A percentile compares a stretch with the other conserved stretches of the same genome.
phyloP scores from a whole-genome alignment of 306 rosid genomes.

The Pueraria montana region DNA sequence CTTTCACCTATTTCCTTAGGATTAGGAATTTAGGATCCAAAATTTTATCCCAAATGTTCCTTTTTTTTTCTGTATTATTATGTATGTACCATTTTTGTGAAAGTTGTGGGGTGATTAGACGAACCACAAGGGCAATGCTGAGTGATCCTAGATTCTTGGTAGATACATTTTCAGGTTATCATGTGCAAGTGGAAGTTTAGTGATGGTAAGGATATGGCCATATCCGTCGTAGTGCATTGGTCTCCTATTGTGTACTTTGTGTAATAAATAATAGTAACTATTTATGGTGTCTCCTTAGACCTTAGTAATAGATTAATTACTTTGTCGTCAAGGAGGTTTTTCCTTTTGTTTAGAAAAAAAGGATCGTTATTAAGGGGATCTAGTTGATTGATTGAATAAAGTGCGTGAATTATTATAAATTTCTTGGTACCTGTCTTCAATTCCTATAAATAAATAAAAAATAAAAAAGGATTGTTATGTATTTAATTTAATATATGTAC shows the following conservation, averaged over 20 bases:
- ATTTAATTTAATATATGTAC: not conserved
- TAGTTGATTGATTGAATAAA: too few relatives aligned
- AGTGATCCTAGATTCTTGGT: conserved; percentile 37
- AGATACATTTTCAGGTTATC: conserved; percentile 31
- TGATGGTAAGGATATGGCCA: not conserved
- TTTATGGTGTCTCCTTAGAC: not conserved
- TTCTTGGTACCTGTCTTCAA: too few relatives aligned
- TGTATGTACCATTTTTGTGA: conserved; percentile 23
- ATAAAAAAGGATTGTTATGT: not conserved
- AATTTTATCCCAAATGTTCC: not conserved
- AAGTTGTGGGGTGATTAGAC: conserved; percentile 19
- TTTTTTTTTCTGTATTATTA: not conserved
- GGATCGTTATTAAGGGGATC: too few relatives aligned
- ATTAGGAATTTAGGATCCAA: conserved; percentile 10
- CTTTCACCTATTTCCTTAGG: conserved; percentile 3
- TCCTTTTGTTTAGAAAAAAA: not conserved
- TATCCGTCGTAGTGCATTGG: conserved; percentile 8
- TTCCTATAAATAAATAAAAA: too few relatives aligned
- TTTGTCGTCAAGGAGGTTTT: not conserved
- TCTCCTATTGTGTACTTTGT: not conserved
- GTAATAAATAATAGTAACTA: conserved; percentile 2
- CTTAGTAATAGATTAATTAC: conserved; percentile 19
- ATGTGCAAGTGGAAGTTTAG: conserved; percentile 38
- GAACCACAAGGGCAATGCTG: conserved; percentile 1
- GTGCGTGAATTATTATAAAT: too few relatives aligned